A percentile compares a stretch with the other conserved stretches of the same genome.
Evolutionary conservation across 352 stramenopile genomes (phyloP).

Genomic region (Phytopythium litorale): DNA sequence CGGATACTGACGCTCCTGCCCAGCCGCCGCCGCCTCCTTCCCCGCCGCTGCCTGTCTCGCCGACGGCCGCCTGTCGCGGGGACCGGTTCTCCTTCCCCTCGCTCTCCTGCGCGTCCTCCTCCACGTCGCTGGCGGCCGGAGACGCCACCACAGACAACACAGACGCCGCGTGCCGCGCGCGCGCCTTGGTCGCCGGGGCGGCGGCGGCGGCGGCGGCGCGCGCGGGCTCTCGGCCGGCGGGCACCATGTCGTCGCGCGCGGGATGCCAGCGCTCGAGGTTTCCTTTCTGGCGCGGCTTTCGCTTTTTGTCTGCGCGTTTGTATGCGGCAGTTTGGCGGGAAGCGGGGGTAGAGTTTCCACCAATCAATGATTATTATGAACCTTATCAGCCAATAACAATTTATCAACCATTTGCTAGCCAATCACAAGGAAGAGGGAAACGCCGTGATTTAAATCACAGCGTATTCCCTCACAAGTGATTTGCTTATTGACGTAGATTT

Average conservation of each 20-base stretch:
- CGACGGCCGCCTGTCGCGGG: conserved; percentile 3
- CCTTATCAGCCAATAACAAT: too few relatives aligned
- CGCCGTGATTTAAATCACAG: too few relatives aligned
- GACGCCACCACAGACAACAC: neutral
- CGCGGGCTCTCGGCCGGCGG: neutral
- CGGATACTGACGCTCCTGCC: neutral
- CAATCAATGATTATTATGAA: too few relatives aligned
- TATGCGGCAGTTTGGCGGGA: neutral
- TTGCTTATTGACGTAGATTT: too few relatives aligned
- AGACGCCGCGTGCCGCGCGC: neutral
- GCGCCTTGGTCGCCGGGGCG: neutral
- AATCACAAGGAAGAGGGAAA: too few relatives aligned
- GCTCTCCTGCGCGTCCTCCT: conserved; percentile 10
- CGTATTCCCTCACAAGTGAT: too few relatives aligned
- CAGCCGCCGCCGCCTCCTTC: neutral
- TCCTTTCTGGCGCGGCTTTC: neutral
- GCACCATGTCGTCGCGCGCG: neutral
- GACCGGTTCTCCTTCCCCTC: conserved; percentile 21
- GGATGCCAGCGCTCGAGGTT: neutral
- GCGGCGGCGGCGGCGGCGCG: neutral
- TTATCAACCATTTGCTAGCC: too few relatives aligned
- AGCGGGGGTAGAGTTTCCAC: too few relatives aligned
- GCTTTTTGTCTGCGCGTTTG: neutral
- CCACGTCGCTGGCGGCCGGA: conserved; percentile 3
- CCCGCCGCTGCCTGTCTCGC: conserved; percentile 2